Base-by-base conservation (phyloP, 352 stramenopile genomes). In the Pythium guiyangense region DNA sequence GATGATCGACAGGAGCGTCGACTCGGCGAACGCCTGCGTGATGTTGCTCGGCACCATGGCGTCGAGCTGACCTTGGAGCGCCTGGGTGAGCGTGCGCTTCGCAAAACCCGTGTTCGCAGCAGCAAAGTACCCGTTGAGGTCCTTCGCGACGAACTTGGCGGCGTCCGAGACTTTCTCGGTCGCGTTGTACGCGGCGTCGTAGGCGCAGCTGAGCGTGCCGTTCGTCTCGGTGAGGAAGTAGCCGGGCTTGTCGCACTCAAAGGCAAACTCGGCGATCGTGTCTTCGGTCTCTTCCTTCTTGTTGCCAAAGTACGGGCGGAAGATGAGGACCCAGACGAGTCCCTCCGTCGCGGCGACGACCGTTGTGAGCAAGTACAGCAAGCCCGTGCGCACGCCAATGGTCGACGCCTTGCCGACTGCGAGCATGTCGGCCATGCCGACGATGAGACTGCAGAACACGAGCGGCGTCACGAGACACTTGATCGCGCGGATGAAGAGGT, bases 41-140 rank as follows among this genome's bases (percentile, higher is more conserved):
- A 84, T 70, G 60, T 79, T 84, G 47, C 35, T 49, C 5, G 73
- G 71, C n/a, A 84, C 71, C 2, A 84, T 58, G 14, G 65, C 57
- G 25, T 76, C 22, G 12, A 79, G 40, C 22, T 74, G 64, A 49
- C 39, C 46, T 35, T 77, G 61, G 2, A 78, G 40, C 10, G 62
- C 60, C 18, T 73, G 47, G 0, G 60, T 62, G 12, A 79, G 47
- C 27, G 64, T 64, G 52, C 57, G 37, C 27, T 64, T 59, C 11
- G 8, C 48, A 11, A 5, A 59, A 22, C 20, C 39, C 12, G 57
- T 31, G 34, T 39, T 60, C 31, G 48, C 47, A 37, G 46, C 50
- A 22, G 49, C 40, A 25, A 73, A 77, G 20, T 49, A 70, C 46
- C 48, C 59, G 59, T 76, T 75, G 55, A 73, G 64, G 46, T 79